phyloP scores from a whole-genome alignment of 305 asterid genomes.

The Fraxinus ornus region DNA sequence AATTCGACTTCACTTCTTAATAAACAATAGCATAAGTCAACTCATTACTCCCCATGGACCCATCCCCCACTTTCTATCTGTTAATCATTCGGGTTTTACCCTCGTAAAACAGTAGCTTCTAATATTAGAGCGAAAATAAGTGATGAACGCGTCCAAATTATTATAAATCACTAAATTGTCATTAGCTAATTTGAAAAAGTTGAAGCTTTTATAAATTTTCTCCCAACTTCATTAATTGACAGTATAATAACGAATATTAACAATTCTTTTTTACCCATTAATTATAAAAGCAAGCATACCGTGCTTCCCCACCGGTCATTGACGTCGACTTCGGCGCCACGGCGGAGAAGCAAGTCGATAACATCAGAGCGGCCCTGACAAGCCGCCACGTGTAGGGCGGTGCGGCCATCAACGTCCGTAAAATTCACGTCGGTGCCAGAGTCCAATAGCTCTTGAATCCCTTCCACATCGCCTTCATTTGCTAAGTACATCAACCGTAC shows the following conservation, averaged over 20 bases:
- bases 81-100: too few relatives aligned
- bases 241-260: not conserved
- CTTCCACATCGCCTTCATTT: slow-evolving; percentile 77
- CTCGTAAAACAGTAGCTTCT: too few relatives aligned
- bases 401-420: slow-evolving; percentile 68
- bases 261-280: not conserved
- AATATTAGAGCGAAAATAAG: not conserved
- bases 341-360: slow-evolving; percentile 54
- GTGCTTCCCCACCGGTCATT: slow-evolving; percentile 91
- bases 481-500: slow-evolving; percentile 72
- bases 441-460: slow-evolving; percentile 65
- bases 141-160: not conserved
- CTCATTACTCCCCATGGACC: too few relatives aligned
- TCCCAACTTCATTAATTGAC: slow-evolving; percentile 6
- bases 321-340: slow-evolving; percentile 58
- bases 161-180: not conserved
- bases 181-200: not conserved
- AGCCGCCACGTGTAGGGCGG: slow-evolving; percentile 82
- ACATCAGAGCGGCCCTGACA: slow-evolving; percentile 72
- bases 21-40: too few relatives aligned
- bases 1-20: too few relatives aligned
- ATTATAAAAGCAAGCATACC: slow-evolving; percentile 39
- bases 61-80: too few relatives aligned
- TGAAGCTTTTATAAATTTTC: not conserved
- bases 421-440: slow-evolving; percentile 59